Conservation (phyloP, 192 early-diverging fungal genomes). For the Entrophospora sp. region DNA sequence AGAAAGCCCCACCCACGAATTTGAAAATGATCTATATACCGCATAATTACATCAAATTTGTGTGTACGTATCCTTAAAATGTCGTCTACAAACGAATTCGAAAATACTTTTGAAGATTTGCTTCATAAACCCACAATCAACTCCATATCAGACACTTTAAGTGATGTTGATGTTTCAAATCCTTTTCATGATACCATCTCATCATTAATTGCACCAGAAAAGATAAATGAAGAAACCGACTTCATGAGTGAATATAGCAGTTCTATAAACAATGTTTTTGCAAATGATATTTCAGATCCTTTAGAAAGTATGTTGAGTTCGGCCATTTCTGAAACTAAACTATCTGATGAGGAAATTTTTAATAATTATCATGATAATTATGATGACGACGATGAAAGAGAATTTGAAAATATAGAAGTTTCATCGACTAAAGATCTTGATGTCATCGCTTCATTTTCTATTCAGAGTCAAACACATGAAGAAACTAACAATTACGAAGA, state of each 20-base stretch:
- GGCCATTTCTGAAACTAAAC: background rate
- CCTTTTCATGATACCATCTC: conserved; percentile 21
- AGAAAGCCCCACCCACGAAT: no score
- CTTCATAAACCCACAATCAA: no score
- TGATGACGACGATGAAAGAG: background rate
- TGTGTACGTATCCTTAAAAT: no score
- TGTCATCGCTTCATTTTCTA: background rate
- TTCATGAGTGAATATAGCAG: background rate
- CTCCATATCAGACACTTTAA: conserved; percentile 13
- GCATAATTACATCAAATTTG: no score
- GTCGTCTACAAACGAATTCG: background rate
- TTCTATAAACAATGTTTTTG: background rate
- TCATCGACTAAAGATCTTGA: background rate
- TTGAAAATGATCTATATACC: no score
- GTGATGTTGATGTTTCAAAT: conserved; percentile 14
- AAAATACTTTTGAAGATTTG: conserved; percentile 21
- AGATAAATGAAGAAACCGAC: background rate
- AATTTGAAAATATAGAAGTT: background rate
- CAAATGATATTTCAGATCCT: background rate
- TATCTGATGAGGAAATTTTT: background rate
- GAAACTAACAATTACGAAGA: background rate
- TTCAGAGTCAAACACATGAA: background rate
- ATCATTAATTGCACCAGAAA: no score
- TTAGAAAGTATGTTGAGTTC: background rate
- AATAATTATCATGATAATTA: background rate